Percentiles rank a stretch among this genome's conserved stretches.
These are phyloP conservation scores for Stemphylium lycopersici DNA, from an alignment of 2,329 filamentous ascomycete species.

Conservation along the genomic window DNA sequence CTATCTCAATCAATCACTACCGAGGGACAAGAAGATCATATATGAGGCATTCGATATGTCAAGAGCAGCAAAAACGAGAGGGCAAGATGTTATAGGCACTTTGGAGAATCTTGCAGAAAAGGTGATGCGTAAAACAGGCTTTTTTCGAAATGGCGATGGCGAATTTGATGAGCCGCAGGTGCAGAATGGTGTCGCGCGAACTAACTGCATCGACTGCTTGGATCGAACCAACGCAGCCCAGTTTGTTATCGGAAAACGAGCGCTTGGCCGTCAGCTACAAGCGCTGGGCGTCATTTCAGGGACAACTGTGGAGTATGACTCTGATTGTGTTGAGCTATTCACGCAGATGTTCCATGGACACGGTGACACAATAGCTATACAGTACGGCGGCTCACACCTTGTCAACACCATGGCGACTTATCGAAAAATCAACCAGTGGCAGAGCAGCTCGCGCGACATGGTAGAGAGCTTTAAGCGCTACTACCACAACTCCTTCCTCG, in stretches of 20 bases:
- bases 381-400: conserved; percentile 95
- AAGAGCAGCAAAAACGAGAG: conserved; percentile 84
- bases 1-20: conserved; percentile 94
- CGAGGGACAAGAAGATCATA: conserved; percentile 80
- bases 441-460: conserved; percentile 96
- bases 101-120: conserved; percentile 89
- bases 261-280: conserved; percentile 88
- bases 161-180: conserved; percentile 69
- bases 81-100: conserved; percentile 92
- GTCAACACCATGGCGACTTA: conserved; percentile 99
- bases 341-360: conserved; percentile 98
- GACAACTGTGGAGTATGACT: conserved; percentile 86
- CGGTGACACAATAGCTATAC: conserved; percentile 95
- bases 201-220: conserved; percentile 97
- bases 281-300: conserved; percentile 85
- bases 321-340: conserved; percentile 93
- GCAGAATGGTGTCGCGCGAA: conserved; percentile 91
- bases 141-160: conserved; percentile 90
- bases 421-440: conserved; percentile 98
- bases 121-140: conserved; percentile 82
- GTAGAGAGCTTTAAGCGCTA: conserved; percentile 99
- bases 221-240: conserved; percentile 97
- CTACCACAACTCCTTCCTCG: conserved; percentile 98
- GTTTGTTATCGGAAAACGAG: conserved; percentile 95
- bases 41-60: conserved; percentile 99